A percentile compares a stretch with the other conserved stretches of the same genome.
phyloP scores from a whole-genome alignment of 441 rosid species.

The Flueggea neowawraea region DNA sequence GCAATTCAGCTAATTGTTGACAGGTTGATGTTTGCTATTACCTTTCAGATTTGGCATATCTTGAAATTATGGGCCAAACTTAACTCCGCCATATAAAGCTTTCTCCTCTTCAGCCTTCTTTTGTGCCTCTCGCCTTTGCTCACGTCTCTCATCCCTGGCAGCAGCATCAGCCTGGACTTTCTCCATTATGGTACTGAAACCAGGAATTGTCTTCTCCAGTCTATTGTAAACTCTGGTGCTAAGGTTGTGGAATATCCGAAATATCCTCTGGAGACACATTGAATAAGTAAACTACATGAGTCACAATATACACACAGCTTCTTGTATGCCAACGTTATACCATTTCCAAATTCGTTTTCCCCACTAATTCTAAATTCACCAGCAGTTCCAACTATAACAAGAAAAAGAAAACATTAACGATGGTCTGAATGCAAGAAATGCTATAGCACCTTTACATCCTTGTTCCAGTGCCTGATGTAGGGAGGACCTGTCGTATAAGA shows the following conservation, averaged over 20 bases:
- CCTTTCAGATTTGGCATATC: too few species aligned
- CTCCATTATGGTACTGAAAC: slow-evolving; percentile 46
- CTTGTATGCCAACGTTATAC: too few species aligned
- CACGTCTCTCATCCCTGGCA: slow-evolving; percentile 28
- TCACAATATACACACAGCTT: background rate
- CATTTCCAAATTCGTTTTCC: too few species aligned
- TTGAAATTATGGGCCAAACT: slow-evolving; percentile 2
- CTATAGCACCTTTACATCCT: slow-evolving; percentile 45
- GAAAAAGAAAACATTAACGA: background rate
- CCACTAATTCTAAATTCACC: too few species aligned
- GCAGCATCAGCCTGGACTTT: slow-evolving; percentile 42
- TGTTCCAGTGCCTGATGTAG: slow-evolving; percentile 66
- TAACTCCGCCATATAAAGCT: slow-evolving; percentile 7
- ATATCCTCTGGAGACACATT: slow-evolving; percentile 40
- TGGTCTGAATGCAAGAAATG: background rate
- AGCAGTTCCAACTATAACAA: background rate
- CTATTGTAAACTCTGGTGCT: slow-evolving; percentile 30
- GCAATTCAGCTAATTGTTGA: too few species aligned
- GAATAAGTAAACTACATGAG: background rate
- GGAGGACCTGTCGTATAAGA: slow-evolving; percentile 75
- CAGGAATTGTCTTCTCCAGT: slow-evolving; percentile 51
- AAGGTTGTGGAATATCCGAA: slow-evolving; percentile 35
- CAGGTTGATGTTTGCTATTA: too few species aligned
- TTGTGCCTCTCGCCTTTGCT: slow-evolving; percentile 36
- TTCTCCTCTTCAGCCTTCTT: slow-evolving; percentile 32